phyloP scores from a whole-genome alignment of 345 rosid species.

The Laguncularia racemosa region DNA sequence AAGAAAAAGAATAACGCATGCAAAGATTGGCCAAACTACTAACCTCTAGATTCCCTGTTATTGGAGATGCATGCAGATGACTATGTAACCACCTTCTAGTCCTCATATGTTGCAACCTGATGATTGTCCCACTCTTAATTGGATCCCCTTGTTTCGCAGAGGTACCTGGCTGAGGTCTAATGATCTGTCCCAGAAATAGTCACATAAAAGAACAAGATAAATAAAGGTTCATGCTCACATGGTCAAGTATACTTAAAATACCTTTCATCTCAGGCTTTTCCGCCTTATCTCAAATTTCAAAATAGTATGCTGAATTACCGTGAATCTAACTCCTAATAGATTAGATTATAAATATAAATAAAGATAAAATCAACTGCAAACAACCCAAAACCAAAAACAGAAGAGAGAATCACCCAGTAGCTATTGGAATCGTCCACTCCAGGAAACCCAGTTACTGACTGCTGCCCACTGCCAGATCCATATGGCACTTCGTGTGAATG shows the following conservation, averaged over 20 bases:
- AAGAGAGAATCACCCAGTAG: constrained; percentile 66
- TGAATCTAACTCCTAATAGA: too few species aligned
- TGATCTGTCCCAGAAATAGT: constrained; percentile 38
- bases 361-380: background rate
- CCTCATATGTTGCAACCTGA: constrained; percentile 88
- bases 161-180: constrained; percentile 52
- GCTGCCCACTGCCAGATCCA: constrained; percentile 99
- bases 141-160: constrained; percentile 75
- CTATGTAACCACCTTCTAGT: constrained; percentile 95
- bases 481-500: constrained; percentile 99
- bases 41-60: constrained; percentile 96
- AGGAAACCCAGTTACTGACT: constrained; percentile 91
- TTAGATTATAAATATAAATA: too few species aligned
- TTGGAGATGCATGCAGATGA: constrained; percentile 91
- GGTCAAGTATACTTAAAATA: background rate
- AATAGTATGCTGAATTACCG: too few species aligned
- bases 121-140: constrained; percentile 56
- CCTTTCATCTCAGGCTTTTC: too few species aligned
- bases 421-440: constrained; percentile 86
- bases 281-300: too few species aligned
- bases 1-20: background rate
- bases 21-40: constrained; percentile 2
- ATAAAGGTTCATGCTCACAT: background rate
- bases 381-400: background rate
- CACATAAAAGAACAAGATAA: background rate